Evolutionary conservation across 306 rosid genomes (phyloP).

Genomic region (Datisca glomerata): DNA sequence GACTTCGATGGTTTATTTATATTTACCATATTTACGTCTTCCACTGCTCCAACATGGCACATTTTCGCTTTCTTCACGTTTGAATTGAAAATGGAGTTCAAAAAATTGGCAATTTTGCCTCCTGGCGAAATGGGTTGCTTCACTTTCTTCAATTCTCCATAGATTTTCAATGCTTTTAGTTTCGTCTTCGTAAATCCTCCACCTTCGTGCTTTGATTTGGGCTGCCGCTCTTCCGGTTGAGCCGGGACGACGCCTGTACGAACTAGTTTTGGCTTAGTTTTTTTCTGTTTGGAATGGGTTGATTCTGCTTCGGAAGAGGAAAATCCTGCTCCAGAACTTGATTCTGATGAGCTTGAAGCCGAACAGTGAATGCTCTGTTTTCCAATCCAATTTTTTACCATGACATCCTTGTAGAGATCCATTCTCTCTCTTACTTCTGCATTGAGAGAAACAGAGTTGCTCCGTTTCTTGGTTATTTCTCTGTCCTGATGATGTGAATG

Average conservation of each 20-base stretch:
- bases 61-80: conserved; percentile 60
- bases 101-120: conserved; percentile 37
- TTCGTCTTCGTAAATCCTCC: conserved; percentile 42
- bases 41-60: conserved; percentile 60
- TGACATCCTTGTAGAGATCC: conserved; percentile 35
- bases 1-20: conserved; percentile 27
- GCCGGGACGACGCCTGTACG: conserved; percentile 3
- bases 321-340: conserved; percentile 47
- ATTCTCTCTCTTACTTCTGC: conserved; percentile 11
- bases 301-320: conserved; percentile 60
- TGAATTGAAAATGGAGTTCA: conserved; percentile 54
- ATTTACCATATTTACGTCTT: conserved; percentile 44
- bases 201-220: conserved; percentile 14
- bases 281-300: conserved; percentile 14
- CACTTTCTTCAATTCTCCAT: conserved; percentile 44
- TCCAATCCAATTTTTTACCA: too few relatives aligned
- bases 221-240: conserved; percentile 13
- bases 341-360: conserved; percentile 45
- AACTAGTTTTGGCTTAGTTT: conserved; percentile 16
- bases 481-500: too few relatives aligned
- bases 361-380: conserved; percentile 26
- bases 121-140: conserved; percentile 78
- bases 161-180: conserved; percentile 39
- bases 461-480: conserved; percentile 15
- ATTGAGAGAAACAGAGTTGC: background rate